Conservation (phyloP, 495 filamentous ascomycete species). For the Lasiosphaeriaceae sp. region DNA sequence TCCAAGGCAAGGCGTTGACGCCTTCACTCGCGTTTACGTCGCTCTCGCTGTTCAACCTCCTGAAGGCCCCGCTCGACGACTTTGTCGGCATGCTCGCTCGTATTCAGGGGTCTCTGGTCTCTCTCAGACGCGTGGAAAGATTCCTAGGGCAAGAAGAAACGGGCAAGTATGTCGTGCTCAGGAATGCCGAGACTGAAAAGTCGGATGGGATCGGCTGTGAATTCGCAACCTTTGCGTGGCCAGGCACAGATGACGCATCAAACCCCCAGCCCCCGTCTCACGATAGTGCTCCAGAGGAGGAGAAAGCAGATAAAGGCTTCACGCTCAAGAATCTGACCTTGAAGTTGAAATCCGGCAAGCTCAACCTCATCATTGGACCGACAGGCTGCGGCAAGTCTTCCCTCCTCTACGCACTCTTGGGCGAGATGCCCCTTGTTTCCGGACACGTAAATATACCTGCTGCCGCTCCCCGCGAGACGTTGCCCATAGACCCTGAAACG, state of each 20-base stretch:
- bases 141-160: constrained; percentile 2
- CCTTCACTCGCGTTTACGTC: constrained; percentile 4
- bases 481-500: constrained; percentile 4
- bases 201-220: too few relatives aligned
- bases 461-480: background rate
- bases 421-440: constrained; percentile 14
- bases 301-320: background rate
- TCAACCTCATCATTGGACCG: constrained; percentile 7
- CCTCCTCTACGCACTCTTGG: constrained; percentile 16
- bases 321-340: background rate
- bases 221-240: constrained; percentile 1
- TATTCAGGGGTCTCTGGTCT: constrained; percentile 36
- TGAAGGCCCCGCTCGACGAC: constrained; percentile 5
- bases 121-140: constrained; percentile 1
- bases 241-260: background rate
- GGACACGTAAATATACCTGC: constrained; percentile 9
- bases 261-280: too few relatives aligned
- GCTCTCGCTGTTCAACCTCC: constrained; percentile 6
- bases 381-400: constrained; percentile 17
- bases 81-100: constrained; percentile 3
- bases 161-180: constrained; percentile 1
- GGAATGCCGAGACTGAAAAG: too few relatives aligned
- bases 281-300: too few relatives aligned
- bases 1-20: constrained; percentile 2
- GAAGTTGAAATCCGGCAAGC: background rate